Conservation (phyloP, 1,284 basidiomycete genomes). For the Xerocomus amazonicus region DNA sequence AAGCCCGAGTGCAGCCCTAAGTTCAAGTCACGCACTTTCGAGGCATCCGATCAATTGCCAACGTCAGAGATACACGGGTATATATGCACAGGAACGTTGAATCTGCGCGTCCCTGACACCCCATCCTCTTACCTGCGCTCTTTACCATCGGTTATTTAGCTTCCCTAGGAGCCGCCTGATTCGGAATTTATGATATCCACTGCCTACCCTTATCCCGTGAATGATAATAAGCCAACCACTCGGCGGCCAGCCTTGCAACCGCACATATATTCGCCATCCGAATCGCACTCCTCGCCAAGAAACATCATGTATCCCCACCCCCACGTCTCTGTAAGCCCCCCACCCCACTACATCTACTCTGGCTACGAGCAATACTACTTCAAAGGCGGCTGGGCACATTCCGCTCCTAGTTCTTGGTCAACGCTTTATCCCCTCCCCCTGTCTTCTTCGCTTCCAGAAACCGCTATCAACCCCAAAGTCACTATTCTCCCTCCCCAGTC, state of each 20-base stretch:
- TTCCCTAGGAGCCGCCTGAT: slow-evolving; percentile 19
- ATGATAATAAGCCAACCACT: slow-evolving; percentile 20
- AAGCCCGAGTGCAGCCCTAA: slow-evolving; percentile 30
- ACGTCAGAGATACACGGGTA: slow-evolving; percentile 29
- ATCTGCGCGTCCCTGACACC: slow-evolving; percentile 25
- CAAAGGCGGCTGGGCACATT: slow-evolving; percentile 19
- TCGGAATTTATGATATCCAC: slow-evolving; percentile 31
- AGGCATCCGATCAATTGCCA: slow-evolving; percentile 32
- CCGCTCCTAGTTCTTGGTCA: slow-evolving; percentile 22
- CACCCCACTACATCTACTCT: slow-evolving; percentile 23
- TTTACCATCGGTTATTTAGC: slow-evolving; percentile 18
- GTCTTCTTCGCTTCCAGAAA: slow-evolving; percentile 16
- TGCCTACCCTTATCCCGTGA: slow-evolving; percentile 27
- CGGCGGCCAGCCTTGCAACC: slow-evolving; percentile 22
- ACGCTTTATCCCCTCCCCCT: slow-evolving; percentile 15
- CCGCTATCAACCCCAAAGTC: slow-evolving; percentile 29
- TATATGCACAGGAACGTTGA: slow-evolving; percentile 30
- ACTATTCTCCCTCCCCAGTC: slow-evolving; percentile 25
- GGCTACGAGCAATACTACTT: slow-evolving; percentile 21
- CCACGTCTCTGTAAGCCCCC: slow-evolving; percentile 16
- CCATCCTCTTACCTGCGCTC: slow-evolving; percentile 16
- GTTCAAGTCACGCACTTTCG: slow-evolving; percentile 24
- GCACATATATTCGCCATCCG: slow-evolving; percentile 32
- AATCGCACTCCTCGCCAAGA: slow-evolving; percentile 20
- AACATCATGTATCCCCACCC: slow-evolving; percentile 29